These are phyloP conservation scores for Jaenimonas drosophilae DNA, from an alignment of 208 protist genomes.

Conservation along the genomic window DNA sequence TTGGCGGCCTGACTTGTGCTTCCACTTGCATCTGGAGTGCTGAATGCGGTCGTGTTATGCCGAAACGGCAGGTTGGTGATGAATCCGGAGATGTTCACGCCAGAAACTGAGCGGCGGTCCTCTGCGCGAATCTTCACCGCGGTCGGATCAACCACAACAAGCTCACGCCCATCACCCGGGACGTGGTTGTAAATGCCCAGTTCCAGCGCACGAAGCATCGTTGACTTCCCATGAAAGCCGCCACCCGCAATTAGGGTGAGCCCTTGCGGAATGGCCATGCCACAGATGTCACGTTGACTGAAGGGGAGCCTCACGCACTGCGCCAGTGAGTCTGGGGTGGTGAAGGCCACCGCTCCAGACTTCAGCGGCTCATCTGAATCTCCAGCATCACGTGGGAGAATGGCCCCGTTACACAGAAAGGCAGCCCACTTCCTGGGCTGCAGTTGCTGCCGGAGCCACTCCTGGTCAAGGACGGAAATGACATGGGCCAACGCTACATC, in stretches of 20 bases:
- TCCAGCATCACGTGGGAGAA: constrained; percentile 86
- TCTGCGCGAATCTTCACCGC: constrained; percentile 91
- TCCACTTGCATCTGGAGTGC: constrained; percentile 79
- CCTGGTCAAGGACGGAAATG: constrained; percentile 79
- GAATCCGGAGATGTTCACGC: constrained; percentile 92
- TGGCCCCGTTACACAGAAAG: constrained; percentile 88
- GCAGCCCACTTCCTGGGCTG: constrained; percentile 36
- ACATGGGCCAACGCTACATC: constrained; percentile 45
- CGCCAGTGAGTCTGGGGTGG: constrained; percentile 52
- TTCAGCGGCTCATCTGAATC: constrained; percentile 73
- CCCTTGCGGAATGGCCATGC: constrained; percentile 88
- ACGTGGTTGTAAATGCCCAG: constrained; percentile 93
- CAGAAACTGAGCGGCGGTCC: constrained; percentile 80
- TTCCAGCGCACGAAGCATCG: constrained; percentile 86
- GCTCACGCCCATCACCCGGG: constrained; percentile 87
- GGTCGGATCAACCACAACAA: constrained; percentile 74
- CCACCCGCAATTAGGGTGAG: constrained; percentile 94
- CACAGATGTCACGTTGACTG: constrained; percentile 29
- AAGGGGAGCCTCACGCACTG: constrained; percentile 64
- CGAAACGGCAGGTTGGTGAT: constrained; percentile 85
- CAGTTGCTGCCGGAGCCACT: constrained; percentile 64
- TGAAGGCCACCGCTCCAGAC: constrained; percentile 53
- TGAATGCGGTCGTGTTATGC: constrained; percentile 56
- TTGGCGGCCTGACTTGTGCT: constrained; percentile 90
- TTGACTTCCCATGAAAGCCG: constrained; percentile 95